Percentiles rank a stretch among this genome's conserved stretches.
These are phyloP conservation scores for Nemania bipapillata DNA, from an alignment of 2,329 filamentous ascomycete genomes.

Conservation along the genomic window DNA sequence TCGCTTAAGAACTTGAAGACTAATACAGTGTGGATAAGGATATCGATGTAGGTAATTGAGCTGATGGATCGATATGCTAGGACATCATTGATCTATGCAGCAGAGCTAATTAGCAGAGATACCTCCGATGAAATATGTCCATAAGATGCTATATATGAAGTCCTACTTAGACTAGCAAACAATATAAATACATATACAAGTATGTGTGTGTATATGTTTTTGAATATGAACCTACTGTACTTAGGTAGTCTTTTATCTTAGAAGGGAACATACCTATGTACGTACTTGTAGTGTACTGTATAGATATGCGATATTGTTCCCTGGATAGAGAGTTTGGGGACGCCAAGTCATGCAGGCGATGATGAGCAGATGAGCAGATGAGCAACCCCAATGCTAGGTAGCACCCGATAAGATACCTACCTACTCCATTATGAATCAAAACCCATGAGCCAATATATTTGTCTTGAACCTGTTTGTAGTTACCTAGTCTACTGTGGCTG, in stretches of 20 bases:
- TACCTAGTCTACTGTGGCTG: neutral
- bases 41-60: neutral
- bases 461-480: conserved; percentile 1
- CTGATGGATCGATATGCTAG: neutral
- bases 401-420: neutral
- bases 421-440: conserved; percentile 2
- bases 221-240: too few relatives aligned
- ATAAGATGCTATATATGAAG: neutral
- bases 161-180: neutral
- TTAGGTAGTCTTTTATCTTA: neutral
- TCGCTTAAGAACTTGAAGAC: conserved; percentile 29
- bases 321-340: conserved; percentile 4
- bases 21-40: conserved; percentile 7
- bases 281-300: neutral
- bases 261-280: neutral
- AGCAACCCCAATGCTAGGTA: neutral
- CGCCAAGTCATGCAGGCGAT: conserved; percentile 20
- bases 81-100: neutral
- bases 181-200: neutral
- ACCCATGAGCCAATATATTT: neutral
- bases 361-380: conserved; percentile 22
- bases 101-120: neutral
- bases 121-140: neutral
- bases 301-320: conserved; percentile 4
- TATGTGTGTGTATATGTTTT: too few relatives aligned